These are phyloP conservation scores for Ganoderma lingzhi DNA, from an alignment of 1,284 basidiomycete species.

Conservation along the genomic window DNA sequence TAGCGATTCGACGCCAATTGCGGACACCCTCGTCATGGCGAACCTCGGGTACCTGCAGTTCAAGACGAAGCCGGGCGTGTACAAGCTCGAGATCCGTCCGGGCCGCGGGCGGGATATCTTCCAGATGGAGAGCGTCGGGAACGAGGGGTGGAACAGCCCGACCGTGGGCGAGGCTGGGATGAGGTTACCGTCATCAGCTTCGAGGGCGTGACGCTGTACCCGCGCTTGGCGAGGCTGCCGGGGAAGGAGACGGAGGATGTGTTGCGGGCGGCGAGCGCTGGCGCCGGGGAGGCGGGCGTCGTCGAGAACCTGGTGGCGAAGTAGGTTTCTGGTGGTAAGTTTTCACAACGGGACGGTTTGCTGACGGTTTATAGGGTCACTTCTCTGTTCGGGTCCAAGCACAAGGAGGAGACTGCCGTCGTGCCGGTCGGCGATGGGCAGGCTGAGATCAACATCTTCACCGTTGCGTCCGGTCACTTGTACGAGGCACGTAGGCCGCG, in stretches of 20 bases:
- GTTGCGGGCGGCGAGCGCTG: conserved; percentile 50
- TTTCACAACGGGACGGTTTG: neutral
- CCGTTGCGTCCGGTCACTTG: conserved; percentile 94
- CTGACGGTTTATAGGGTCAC: conserved; percentile 51
- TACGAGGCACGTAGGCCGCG: conserved; percentile 76
- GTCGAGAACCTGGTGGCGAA: conserved; percentile 57
- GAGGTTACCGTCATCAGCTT: conserved; percentile 86
- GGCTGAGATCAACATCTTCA: conserved; percentile 98
- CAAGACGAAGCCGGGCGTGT: conserved; percentile 91
- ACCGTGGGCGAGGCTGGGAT: conserved; percentile 70
- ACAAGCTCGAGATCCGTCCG: conserved; percentile 82
- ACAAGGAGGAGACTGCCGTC: conserved; percentile 26
- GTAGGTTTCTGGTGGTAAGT: conserved; percentile 44
- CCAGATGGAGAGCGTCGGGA: conserved; percentile 83
- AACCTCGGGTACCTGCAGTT: conserved; percentile 98
- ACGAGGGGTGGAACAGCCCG: conserved; percentile 85
- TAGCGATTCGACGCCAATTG: conserved; percentile 60
- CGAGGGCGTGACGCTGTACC: conserved; percentile 89
- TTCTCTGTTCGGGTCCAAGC: conserved; percentile 53
- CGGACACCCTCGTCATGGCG: conserved; percentile 90
- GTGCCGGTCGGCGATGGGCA: conserved; percentile 50
- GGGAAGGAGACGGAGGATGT: conserved; percentile 90
- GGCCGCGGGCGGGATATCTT: conserved; percentile 87
- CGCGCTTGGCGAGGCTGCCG: conserved; percentile 71
- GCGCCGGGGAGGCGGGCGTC: conserved; percentile 44